Evolutionary conservation across 1,139 yeast genomes (phyloP), one percentile per base, ranked within the genome.

Genomic region (Zygoascus meyerae): DNA sequence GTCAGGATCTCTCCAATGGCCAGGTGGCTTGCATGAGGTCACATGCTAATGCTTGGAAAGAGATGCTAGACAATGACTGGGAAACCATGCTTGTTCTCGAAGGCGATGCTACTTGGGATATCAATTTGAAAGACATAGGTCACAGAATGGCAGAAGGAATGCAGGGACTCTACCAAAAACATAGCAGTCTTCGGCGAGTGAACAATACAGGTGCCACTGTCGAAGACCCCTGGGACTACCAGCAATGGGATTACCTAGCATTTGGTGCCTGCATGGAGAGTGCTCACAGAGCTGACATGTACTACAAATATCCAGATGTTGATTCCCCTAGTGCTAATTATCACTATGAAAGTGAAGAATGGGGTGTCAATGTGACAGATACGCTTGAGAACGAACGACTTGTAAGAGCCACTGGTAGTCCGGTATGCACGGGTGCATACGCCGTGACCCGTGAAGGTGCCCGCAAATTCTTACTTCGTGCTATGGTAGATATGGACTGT

Each of bases 401-500:
- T 3, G 34, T 52, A 6, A 36, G 52, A 16, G 26, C 33, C 26
- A 16, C 45, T 15, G 51, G 52, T 8, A 34, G 41, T 11, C 47
- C 50, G 11, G 47, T 51, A n/a, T 53, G 57, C 40, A 48, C 55
- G 5, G 51, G 51, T 21, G 57, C 52, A 4, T 54, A 54, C 34
- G 57, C 55, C 5, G 34, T 54, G 14, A 34, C 52, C 6, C 45
- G 45, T 10, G 9, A 38, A 7, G 57, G 57, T 2, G 57, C 57
- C 8, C 21, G 31, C 11, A 54, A 52, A 40, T 46, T 54, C 29
- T 42, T 54, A 12, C 40, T 52, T 29, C 42, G 54, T 28, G 34
- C 36, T 5, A 48, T 48, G 9, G 33, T 54, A 9, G 55, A 54
- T 17, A 31, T 47, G 35, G 42, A 50, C 34, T 26, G 29, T 12